These are phyloP conservation scores for peach (Prunus persica) DNA, from an alignment of 306 rosid genomes.

Conservation along the genomic window DNA sequence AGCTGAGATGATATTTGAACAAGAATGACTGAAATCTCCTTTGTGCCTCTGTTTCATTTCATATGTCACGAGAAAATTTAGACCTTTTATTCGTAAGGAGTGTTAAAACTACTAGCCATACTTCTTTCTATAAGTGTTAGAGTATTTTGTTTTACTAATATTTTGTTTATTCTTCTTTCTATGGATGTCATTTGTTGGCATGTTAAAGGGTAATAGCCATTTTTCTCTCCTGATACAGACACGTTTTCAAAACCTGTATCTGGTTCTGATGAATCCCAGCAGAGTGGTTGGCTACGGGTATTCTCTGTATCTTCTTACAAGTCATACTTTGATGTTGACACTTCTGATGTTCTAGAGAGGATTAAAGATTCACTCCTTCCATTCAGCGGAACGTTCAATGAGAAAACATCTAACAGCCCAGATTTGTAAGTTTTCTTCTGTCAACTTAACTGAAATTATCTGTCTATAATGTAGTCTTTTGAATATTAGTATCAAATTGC, in stretches of 20 bases:
- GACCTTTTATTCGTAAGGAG: neutral
- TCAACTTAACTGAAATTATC: neutral
- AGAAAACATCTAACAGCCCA: constrained; percentile 77
- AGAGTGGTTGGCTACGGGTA: constrained; percentile 69
- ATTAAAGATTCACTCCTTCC: constrained; percentile 79
- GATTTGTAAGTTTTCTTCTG: constrained; percentile 68
- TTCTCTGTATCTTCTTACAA: constrained; percentile 73
- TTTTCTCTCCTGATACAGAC: constrained; percentile 47
- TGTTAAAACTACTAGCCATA: neutral
- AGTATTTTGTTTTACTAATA: neutral
- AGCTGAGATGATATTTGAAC: neutral
- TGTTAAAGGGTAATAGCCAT: constrained; percentile 19
- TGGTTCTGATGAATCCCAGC: constrained; percentile 80
- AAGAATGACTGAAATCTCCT: neutral
- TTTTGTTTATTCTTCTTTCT: neutral
- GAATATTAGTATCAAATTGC: neutral
- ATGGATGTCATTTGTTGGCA: neutral
- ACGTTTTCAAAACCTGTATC: constrained; percentile 84
- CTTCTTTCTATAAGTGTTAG: neutral
- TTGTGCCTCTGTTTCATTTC: neutral
- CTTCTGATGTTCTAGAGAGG: constrained; percentile 85
- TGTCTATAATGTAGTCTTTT: neutral
- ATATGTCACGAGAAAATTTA: neutral
- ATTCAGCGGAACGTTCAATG: constrained; percentile 84
- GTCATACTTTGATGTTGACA: constrained; percentile 83